phyloP scores from a whole-genome alignment of 1,139 yeast species.

The Protomyces inundatus region DNA sequence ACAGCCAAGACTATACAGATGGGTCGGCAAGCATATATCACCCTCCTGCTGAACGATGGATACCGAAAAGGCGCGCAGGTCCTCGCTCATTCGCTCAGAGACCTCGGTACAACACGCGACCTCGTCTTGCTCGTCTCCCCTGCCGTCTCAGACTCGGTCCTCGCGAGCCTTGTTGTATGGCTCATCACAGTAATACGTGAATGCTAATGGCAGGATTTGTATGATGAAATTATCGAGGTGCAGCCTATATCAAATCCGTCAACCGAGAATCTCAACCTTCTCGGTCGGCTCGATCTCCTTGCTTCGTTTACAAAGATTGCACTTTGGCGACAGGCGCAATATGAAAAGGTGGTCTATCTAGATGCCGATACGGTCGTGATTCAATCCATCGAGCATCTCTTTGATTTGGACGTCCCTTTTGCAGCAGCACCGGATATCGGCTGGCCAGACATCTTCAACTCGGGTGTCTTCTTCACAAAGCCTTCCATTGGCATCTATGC shows the following conservation, averaged over 20 bases:
- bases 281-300: slow-evolving; percentile 70
- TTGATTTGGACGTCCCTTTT: slow-evolving; percentile 38
- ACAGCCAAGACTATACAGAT: not conserved
- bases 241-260: slow-evolving; percentile 32
- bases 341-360: slow-evolving; percentile 60
- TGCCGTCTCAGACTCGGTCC: slow-evolving; percentile 27
- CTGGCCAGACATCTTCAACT: slow-evolving; percentile 90
- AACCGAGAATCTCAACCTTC: slow-evolving; percentile 42
- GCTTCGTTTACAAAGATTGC: slow-evolving; percentile 67
- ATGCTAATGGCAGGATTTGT: slow-evolving; percentile 24
- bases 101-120: slow-evolving; percentile 23
- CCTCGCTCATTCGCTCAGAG: slow-evolving; percentile 32
- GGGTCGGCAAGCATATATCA: slow-evolving; percentile 26
- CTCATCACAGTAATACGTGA: not conserved
- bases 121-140: slow-evolving; percentile 29
- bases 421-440: slow-evolving; percentile 87
- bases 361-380: slow-evolving; percentile 79
- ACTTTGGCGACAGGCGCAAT: slow-evolving; percentile 62
- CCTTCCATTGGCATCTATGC: slow-evolving; percentile 52
- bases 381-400: slow-evolving; percentile 44
- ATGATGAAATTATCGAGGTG: slow-evolving; percentile 31
- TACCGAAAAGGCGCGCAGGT: slow-evolving; percentile 32
- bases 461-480: slow-evolving; percentile 64
- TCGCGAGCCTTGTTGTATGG: slow-evolving; percentile 28
- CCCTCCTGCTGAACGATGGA: slow-evolving; percentile 32